These are phyloP conservation scores for Penstemon eatonii DNA, from an alignment of 257 asterid genomes.

Conservation along the genomic window DNA sequence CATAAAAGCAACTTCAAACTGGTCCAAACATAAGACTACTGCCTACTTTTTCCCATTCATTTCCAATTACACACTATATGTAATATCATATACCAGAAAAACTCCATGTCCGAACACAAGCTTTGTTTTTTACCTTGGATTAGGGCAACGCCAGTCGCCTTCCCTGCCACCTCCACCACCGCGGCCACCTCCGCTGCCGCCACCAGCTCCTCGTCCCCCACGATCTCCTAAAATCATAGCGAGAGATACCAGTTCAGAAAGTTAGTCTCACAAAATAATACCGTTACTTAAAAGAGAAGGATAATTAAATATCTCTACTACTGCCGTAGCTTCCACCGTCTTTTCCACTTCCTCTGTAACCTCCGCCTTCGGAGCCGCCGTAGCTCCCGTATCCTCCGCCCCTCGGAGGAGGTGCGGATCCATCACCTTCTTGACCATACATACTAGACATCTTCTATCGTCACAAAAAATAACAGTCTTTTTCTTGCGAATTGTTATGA, in stretches of 20 bases:
- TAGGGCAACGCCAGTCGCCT: constrained; percentile 98
- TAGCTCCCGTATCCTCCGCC: constrained; percentile 37
- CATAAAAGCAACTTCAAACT: no score
- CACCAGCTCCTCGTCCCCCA: neutral
- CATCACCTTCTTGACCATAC: constrained; percentile 77
- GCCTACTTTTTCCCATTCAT: no score
- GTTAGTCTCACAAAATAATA: no score
- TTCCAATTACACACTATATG: no score
- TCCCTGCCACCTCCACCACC: constrained; percentile 84
- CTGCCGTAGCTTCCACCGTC: constrained; percentile 30
- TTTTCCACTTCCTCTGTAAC: constrained; percentile 18
- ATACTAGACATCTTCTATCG: neutral
- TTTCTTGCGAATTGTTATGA: no score
- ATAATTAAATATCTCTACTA: neutral
- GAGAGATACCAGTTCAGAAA: no score
- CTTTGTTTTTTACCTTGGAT: constrained; percentile 52
- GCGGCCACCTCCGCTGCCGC: constrained; percentile 45
- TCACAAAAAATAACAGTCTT: no score
- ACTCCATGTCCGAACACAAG: no score
- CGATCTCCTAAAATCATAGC: no score
- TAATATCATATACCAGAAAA: no score
- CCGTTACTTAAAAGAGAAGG: no score
- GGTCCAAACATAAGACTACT: no score
- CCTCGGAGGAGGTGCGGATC: constrained; percentile 61
- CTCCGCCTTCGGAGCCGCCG: constrained; percentile 46